Percentiles rank a stretch among this genome's conserved stretches.
Evolutionary conservation across 495 filamentous ascomycete species (phyloP).

Genomic region (Lasiosphaeris hirsuta): DNA sequence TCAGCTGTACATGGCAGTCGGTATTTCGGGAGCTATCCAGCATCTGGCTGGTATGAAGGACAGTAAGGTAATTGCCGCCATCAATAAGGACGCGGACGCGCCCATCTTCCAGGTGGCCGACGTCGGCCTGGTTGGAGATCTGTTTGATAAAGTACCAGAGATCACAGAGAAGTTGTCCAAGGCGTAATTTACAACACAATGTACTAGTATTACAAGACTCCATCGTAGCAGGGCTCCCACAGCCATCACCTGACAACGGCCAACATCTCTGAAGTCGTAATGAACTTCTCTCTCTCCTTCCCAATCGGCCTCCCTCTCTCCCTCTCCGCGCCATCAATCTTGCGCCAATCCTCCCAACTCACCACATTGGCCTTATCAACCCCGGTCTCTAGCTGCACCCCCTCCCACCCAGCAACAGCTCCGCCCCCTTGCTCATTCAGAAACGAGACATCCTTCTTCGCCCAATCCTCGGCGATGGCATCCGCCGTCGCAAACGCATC

Average conservation of each 20-base stretch:
- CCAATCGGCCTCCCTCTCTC: slow-evolving; percentile 60
- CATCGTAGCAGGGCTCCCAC: slow-evolving; percentile 4
- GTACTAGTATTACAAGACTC: slow-evolving; percentile 13
- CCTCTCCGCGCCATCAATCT: slow-evolving; percentile 76
- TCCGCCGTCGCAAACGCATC: slow-evolving; percentile 91
- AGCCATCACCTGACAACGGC: slow-evolving; percentile 48
- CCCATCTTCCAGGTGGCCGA: slow-evolving; percentile 98
- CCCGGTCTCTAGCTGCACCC: slow-evolving; percentile 47
- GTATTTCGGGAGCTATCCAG: slow-evolving; percentile 96
- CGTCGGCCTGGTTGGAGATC: slow-evolving; percentile 88
- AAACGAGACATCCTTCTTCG: slow-evolving; percentile 39
- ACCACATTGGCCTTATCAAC: slow-evolving; percentile 45
- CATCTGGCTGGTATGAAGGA: slow-evolving; percentile 99
- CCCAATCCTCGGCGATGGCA: slow-evolving; percentile 71
- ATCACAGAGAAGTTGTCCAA: slow-evolving; percentile 89
- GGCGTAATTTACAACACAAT: slow-evolving; percentile 35
- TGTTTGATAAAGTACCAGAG: slow-evolving; percentile 94
- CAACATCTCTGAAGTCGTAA: slow-evolving; percentile 74
- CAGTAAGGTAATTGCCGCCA: slow-evolving; percentile 97
- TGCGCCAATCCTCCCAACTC: slow-evolving; percentile 81
- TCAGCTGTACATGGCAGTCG: slow-evolving; percentile 90
- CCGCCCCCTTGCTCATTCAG: slow-evolving; percentile 37
- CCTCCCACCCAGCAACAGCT: slow-evolving; percentile 61
- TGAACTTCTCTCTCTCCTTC: slow-evolving; percentile 85
- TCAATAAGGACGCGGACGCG: slow-evolving; percentile 96